These are phyloP conservation scores for Podospora anserina DNA, from an alignment of 495 filamentous ascomycete species.

Conservation along the genomic window DNA sequence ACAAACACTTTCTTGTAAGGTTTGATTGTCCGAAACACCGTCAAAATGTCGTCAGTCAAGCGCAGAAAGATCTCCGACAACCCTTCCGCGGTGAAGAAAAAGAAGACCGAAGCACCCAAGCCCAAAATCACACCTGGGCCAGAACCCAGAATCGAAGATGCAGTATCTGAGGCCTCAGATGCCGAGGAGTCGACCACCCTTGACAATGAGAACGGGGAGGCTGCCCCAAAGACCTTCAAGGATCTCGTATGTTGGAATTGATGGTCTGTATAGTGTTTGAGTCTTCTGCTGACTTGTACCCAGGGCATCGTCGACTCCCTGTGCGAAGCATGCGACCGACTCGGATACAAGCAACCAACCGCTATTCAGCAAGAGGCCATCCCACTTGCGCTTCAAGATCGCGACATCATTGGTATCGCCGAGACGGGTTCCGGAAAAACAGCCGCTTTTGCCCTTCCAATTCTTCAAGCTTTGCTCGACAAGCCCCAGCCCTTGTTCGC, in stretches of 20 bases:
- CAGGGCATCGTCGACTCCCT: slow-evolving; percentile 78
- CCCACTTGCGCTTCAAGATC: slow-evolving; percentile 72
- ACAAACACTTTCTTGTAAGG: neutral
- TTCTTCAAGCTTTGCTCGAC: slow-evolving; percentile 82
- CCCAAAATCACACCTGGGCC: slow-evolving; percentile 5
- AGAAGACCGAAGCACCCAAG: slow-evolving; percentile 11
- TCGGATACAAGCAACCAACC: slow-evolving; percentile 82
- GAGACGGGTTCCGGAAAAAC: slow-evolving; percentile 95
- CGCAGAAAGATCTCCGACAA: slow-evolving; percentile 28
- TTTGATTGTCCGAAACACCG: neutral
- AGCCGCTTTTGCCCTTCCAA: slow-evolving; percentile 85
- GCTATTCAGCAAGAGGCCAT: slow-evolving; percentile 74
- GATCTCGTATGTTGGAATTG: slow-evolving; percentile 51
- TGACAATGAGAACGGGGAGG: slow-evolving; percentile 25
- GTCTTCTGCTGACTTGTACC: neutral
- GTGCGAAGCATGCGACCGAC: slow-evolving; percentile 75
- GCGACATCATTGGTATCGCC: slow-evolving; percentile 88
- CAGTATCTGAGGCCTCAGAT: slow-evolving; percentile 14
- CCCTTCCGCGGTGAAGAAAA: slow-evolving; percentile 5
- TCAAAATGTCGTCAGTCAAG: slow-evolving; percentile 22
- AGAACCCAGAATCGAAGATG: slow-evolving; percentile 8
- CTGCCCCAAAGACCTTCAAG: slow-evolving; percentile 65
- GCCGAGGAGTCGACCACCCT: slow-evolving; percentile 24
- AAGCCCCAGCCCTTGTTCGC: slow-evolving; percentile 73
- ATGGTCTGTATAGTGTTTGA: neutral